Conservation (phyloP, 345 rosid genomes). For the Abelmoschus esculentus region DNA sequence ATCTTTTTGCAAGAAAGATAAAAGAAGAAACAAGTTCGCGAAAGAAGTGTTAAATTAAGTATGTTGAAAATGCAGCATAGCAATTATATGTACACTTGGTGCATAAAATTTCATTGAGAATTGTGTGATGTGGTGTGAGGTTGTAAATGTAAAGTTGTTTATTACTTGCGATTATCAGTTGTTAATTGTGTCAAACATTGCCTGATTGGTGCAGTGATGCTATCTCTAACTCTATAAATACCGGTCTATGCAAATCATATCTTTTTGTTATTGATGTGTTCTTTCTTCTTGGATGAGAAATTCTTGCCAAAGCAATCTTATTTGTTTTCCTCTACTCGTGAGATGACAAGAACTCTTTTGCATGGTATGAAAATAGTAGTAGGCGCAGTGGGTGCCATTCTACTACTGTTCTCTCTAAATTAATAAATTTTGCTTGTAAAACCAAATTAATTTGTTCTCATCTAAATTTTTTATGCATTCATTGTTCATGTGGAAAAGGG, state of each 20-base stretch:
- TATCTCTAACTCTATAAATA: background rate
- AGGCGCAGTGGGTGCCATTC: background rate
- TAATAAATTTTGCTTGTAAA: background rate
- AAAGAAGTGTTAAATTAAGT: background rate
- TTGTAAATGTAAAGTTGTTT: background rate
- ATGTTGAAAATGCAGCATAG: background rate
- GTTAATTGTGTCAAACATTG: background rate
- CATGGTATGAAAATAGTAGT: background rate
- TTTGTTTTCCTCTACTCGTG: background rate
- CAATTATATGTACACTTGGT: background rate
- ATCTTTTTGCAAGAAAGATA: background rate
- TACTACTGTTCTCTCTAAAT: background rate
- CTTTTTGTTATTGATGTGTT: background rate
- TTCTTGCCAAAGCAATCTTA: background rate
- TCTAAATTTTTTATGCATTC: background rate
- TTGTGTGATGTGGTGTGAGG: background rate
- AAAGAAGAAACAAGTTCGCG: background rate
- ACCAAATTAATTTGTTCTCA: background rate
- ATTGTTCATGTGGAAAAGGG: background rate
- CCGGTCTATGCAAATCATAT: background rate
- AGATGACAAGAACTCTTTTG: background rate
- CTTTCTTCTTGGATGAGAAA: background rate
- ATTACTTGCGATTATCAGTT: background rate
- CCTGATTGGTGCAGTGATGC: background rate
- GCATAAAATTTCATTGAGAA: background rate